Base-by-base conservation (phyloP, 192 early-diverging fungal species). In the Backusella tuberculispora region DNA sequence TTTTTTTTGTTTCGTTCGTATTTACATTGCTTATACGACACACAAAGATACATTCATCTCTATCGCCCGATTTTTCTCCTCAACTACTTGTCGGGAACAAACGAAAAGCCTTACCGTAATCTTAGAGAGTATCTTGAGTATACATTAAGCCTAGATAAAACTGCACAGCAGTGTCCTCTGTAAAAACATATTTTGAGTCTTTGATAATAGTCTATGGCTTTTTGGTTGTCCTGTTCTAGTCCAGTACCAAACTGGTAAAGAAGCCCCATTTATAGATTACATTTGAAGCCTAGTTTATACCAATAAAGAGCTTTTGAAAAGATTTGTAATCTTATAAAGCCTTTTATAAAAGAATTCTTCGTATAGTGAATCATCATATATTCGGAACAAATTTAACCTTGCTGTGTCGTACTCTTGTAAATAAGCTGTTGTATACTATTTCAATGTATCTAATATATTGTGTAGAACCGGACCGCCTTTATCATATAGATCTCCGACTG, bases 121-220 rank as follows among this genome's bases (percentile, higher is more conserved):
- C n/a, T 2, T 21, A 7, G 1, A 21, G n/a, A 10, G 0, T 19
- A 21, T 53, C 19, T 8, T 17, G 50, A 5, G n/a, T 21, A 3
- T 9, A 24, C 21, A 9, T 9, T 3, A 53, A 1, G 10, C 8
- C 50, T 21, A 53, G 50, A 53, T 21, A 53, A 48, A 6, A 48
- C 15, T 6, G 6, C 1, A 0, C 4, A 6, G 6, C 17, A 0
- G 1, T 48, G 0, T n/a, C 4, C 4, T n/a, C 0, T 3, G 3
- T 21, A 9, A 2, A 53, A 53, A 7, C 9, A 21, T 21, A n/a
- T n/a, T n/a, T n/a, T n/a, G n/a, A n/a, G n/a, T n/a, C n/a, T n/a
- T n/a, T n/a, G n/a, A n/a, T n/a, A n/a, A n/a, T n/a, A n/a, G n/a
- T 53, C 50, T 9, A 53, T 53, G 2, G 50, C 50, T 53, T 53